Evolutionary conservation across 2,329 filamentous ascomycete species (phyloP), one percentile per base, ranked within the genome.

Genomic region (Pseudopithomyces chartarum): DNA sequence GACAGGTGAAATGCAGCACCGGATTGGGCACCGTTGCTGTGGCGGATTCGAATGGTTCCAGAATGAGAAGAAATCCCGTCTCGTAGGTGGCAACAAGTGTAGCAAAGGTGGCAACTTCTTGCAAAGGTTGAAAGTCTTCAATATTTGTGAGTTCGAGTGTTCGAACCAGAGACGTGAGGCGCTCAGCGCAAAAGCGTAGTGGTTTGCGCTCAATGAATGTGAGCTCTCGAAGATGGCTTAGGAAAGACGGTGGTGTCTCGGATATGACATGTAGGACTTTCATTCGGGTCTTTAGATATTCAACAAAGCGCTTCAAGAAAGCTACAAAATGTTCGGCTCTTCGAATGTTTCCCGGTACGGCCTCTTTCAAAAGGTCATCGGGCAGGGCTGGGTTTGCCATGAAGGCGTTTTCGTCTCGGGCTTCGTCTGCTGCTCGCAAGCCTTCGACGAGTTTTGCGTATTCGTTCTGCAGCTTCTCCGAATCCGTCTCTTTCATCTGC

Each of bases 181-280:
- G 87, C 77, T 99, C 96, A 0, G 95, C 92, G 71, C 96, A 99
- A 76, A 99, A 99, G 47, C 91, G 84, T 11, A 99, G 77, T 0
- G 95, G 95, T 68, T 99, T 99, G 74, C 92, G 92, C 73, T 99
- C 95, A 68, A 99, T 99, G 70, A 96, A 99, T 0, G 96, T 99
- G 55, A 97, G 88, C 64, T 99, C 95, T 71, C 91, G 96, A 6
- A 99, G 82, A 79, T 99, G 94, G 15, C 90, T 86, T 8, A 99
- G 82, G 74, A 99, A 99, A 0, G 94, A 97, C 2, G 91, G 90
- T 0, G 95, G 95, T 0, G 94, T 99, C 76, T 99, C 95, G 7
- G 95, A 97, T 62, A 98, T 97, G 62, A 97, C 94, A 71, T 97
- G 92, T 4, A 95, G 87, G 13, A 98, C 93, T 81, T 97, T 98